A percentile compares a stretch with the other conserved stretches of the same genome.
phyloP scores from a whole-genome alignment of 2,329 filamentous ascomycete species.

The Aaosphaeria arxii region DNA sequence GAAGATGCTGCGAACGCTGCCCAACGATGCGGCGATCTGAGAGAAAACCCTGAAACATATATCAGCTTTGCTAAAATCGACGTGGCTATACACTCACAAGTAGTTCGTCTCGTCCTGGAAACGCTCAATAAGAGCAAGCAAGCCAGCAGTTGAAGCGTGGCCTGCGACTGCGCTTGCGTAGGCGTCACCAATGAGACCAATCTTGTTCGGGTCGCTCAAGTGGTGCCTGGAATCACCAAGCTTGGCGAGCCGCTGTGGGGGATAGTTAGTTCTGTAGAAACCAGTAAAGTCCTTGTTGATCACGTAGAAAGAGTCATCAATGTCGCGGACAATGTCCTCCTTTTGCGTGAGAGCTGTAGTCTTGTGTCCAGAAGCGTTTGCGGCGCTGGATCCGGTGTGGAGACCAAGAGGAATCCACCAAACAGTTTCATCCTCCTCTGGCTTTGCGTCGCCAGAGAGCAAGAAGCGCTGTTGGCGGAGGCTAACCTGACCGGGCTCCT shows the following conservation, averaged over 20 bases:
- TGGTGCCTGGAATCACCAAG: conserved; percentile 74
- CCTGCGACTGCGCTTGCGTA: conserved; percentile 86
- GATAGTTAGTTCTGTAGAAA: conserved; percentile 92
- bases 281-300: conserved; percentile 86
- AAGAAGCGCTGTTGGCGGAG: conserved; percentile 88
- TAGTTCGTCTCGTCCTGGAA: conserved; percentile 80
- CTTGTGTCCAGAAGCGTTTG: conserved; percentile 60
- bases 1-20: conserved; percentile 80
- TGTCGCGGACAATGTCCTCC: conserved; percentile 69
- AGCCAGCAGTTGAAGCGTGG: conserved; percentile 73
- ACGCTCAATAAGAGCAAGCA: conserved; percentile 81
- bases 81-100: conserved; percentile 47
- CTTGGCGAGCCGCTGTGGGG: conserved; percentile 75
- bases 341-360: conserved; percentile 70
- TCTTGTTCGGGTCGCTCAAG: conserved; percentile 84
- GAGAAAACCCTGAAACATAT: conserved; percentile 65
- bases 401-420: conserved; percentile 96
- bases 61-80: neutral
- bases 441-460: conserved; percentile 83
- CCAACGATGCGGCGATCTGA: conserved; percentile 75
- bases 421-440: conserved; percentile 84
- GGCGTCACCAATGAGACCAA: conserved; percentile 86
- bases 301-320: conserved; percentile 85
- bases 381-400: conserved; percentile 61
- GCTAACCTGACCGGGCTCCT: conserved; percentile 77